Base-by-base conservation (phyloP, 1,284 basidiomycete genomes). In the Volvariella volvacea region DNA sequence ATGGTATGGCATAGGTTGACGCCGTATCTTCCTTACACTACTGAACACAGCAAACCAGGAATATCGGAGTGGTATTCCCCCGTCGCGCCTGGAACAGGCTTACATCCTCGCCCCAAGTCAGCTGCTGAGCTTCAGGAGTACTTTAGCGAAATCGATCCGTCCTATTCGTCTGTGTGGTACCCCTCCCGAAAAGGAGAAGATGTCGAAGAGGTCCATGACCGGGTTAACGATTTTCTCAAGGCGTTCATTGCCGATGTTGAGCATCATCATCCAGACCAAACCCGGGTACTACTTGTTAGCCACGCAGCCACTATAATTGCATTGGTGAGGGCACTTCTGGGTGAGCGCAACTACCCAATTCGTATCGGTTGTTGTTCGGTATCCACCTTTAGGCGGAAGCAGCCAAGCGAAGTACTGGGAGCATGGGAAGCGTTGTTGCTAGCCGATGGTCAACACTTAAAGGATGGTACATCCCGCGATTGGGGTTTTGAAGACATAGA, bases 41-140 rank as follows among this genome's bases (percentile, higher is more conserved):
- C 34, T 46, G 28, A 41, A 42, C 4, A 21, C 42, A 32, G 21
- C 34, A 39, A 19, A n/a, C 36, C 19, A 86, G 89, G 89, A 7
- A 58, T 92, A 8, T 75, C 79, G 3, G 91, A 92, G 61, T 92
- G 89, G 89, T 92, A 86, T 60, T 86, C 84, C 2, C 87, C 83
- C 21, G 87, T 78, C 17, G 63, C 59, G 4, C 76, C 77, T 0
- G 74, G 75, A 7, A 83, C 83, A 6, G 80, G 85, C 41, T 67
- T 91, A 31, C 84, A 88, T 57, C 83, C 83, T n/a, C 76, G 83
- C 17, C 80, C 83, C 10, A 66, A 67, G 22, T 57, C 70, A 22
- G 76, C 86, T 31, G 40, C 66, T 8, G 64, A 67, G 19, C 67
- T 89, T 14, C 65, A 64, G 10, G 38, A 62, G 1, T 73, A 75